These are phyloP conservation scores for Magnusiomyces fungicola DNA, from an alignment of 1,139 yeast genomes.

Conservation along the genomic window DNA sequence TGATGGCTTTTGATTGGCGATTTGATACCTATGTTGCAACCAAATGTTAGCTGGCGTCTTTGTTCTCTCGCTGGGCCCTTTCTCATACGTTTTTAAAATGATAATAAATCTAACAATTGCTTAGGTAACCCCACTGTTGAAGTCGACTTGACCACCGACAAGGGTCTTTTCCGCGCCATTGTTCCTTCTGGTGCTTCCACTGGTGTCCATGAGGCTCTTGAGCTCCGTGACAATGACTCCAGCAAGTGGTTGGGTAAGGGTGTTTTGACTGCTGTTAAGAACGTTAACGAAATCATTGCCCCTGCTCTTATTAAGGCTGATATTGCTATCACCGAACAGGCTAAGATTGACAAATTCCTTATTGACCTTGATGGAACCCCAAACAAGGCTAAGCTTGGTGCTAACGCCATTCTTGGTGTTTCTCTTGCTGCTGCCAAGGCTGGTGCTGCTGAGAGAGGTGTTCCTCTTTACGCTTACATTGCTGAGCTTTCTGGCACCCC, in stretches of 20 bases:
- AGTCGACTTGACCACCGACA: constrained; percentile 80
- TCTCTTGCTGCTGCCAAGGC: constrained; percentile 91
- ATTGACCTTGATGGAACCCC: constrained; percentile 80
- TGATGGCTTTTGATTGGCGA: too few species aligned
- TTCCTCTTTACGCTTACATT: constrained; percentile 82
- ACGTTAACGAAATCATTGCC: constrained; percentile 82
- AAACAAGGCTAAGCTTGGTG: constrained; percentile 91
- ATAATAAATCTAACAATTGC: constrained; percentile 5
- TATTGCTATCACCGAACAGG: constrained; percentile 72
- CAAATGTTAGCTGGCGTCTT: too few species aligned
- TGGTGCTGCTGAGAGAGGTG: constrained; percentile 84
- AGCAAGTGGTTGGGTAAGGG: constrained; percentile 95
- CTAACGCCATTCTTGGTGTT: constrained; percentile 93
- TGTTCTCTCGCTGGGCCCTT: too few species aligned
- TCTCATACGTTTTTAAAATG: neutral
- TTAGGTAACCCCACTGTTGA: constrained; percentile 84
- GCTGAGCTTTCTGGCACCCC: constrained; percentile 61
- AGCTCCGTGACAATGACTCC: constrained; percentile 92
- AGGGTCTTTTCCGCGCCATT: constrained; percentile 84
- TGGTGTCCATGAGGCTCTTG: constrained; percentile 91
- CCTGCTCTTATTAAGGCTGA: constrained; percentile 75
- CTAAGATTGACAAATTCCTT: constrained; percentile 71
- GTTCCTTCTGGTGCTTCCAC: constrained; percentile 98
- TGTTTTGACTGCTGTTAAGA: constrained; percentile 84
- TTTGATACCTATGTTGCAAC: too few species aligned